Base-by-base conservation (phyloP, 139 green algal species). In the Desmodesmus armatus region DNA sequence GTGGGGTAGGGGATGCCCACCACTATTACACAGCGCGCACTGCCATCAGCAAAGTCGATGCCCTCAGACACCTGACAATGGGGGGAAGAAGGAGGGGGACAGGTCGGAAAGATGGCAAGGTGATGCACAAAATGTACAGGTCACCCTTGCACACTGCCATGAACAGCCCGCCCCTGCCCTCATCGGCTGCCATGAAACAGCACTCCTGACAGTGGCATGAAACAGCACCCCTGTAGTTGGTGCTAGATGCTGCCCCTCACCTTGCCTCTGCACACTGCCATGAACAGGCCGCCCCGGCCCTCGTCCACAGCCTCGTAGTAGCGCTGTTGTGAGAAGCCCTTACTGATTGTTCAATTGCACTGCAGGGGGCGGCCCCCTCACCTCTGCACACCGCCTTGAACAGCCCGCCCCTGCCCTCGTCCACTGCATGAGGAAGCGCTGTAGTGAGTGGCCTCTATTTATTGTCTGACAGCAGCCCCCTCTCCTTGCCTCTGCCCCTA, bases 181-280 rank as follows among this genome's bases (percentile, higher is more conserved):
- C 65, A 17, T 79, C 27, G 5, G 98, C 89, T 5, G 89, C n/a
- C 90, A n/a, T n/a, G n/a, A n/a, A n/a, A n/a, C n/a, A n/a, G n/a
- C n/a, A n/a, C n/a, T n/a, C n/a, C n/a, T n/a, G n/a, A n/a, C n/a
- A n/a, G n/a, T n/a, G n/a, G n/a, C n/a, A n/a, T n/a, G n/a, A n/a
- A n/a, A n/a, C n/a, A n/a, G n/a, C n/a, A n/a, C n/a, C n/a, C n/a
- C n/a, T n/a, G n/a, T n/a, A n/a, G n/a, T n/a, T n/a, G n/a, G n/a
- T n/a, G n/a, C n/a, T n/a, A n/a, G n/a, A n/a, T n/a, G n/a, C n/a
- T n/a, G n/a, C n/a, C n/a, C n/a, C n/a, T n/a, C 87, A 98, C 96
- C 92, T 99, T 99, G 65, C 97, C 97, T 2, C 96, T 85, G 89
- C 95, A 99, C 19, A 99, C 94, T 17, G 96, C 97, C 39, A 99